Percentiles rank a stretch among this genome's conserved stretches.
These are phyloP conservation scores for Mycena crocata DNA, from an alignment of 768 basidiomycete genomes.

Conservation along the genomic window DNA sequence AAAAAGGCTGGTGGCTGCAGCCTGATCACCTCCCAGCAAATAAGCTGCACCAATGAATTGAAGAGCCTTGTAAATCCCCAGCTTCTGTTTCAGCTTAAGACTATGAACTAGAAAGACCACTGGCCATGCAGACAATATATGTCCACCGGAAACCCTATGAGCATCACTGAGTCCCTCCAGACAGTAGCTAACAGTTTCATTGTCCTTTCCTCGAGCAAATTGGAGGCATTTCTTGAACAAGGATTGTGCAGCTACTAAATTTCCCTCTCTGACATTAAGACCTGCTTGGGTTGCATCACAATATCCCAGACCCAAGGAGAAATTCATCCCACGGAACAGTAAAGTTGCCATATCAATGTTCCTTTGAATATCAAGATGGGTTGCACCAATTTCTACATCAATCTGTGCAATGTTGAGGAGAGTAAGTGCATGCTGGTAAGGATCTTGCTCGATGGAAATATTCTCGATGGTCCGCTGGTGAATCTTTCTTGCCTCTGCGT, in stretches of 20 bases:
- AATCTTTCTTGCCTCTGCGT: neutral
- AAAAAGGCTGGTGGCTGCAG: neutral
- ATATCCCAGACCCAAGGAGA: too few relatives aligned
- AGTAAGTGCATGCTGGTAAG: too few relatives aligned
- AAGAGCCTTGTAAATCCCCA: constrained; percentile 1
- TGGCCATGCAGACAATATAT: neutral
- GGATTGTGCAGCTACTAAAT: neutral
- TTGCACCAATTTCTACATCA: too few relatives aligned
- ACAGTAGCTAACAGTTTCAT: neutral
- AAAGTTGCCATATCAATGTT: too few relatives aligned
- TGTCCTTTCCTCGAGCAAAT: neutral
- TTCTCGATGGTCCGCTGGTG: neutral
- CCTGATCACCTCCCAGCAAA: neutral
- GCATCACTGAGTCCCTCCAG: constrained; percentile 9
- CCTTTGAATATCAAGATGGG: too few relatives aligned
- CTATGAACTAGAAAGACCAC: neutral
- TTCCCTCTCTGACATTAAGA: neutral
- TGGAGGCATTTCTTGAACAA: neutral
- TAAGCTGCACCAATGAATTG: constrained; percentile 10
- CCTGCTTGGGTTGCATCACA: too few relatives aligned
- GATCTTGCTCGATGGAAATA: too few relatives aligned
- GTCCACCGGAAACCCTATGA: neutral
- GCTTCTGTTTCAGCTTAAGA: constrained; percentile 8
- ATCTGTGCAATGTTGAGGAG: too few relatives aligned
- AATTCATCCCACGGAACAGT: too few relatives aligned